Base-by-base conservation (phyloP, 306 rosid species). In the Dryas drummondii region DNA sequence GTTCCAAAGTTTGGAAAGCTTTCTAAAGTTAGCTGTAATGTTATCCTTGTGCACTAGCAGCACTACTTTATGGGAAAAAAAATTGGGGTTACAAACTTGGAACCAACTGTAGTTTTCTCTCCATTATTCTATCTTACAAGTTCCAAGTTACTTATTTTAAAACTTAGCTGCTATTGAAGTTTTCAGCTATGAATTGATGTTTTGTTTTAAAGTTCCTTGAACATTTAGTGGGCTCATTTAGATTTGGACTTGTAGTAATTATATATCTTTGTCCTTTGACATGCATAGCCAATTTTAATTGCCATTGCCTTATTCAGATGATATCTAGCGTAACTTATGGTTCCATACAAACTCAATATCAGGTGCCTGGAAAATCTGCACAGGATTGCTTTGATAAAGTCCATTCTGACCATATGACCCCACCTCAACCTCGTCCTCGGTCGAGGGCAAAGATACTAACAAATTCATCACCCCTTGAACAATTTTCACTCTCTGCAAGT, bases 361-460 rank as follows among this genome's bases (percentile, higher is more conserved):
- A 91, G 98, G 98, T 91, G 51, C 93, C 94, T 3, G 97, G 96
- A 79, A 94, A 94, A 82, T 85, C 94, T 74, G 91, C 89, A 75
- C 96, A 91, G 80, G 98, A 94, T 16, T 94, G 98, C 87, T 94
- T 94, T 73, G 87, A 94, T 78, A 91, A 87, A 77, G 79, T 91
- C 62, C 86, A 94, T 75, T 57, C 77, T 26, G 88, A 88, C 70
- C 79, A 68, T 70, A 52, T 57, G 61, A 91, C 98, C 45, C 98
- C 98, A 14, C 93, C 84, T 72, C 91, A 82, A 71, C 51, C 75
- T 54, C 88, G 45, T 49, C 89, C 86, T 65, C 87, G 85, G 59
- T 90, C 87, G 17, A 88, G 91, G 86, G 84, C 94, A 70, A 86
- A 76, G 82, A 60, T 46, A 9, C 66, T 75, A 82, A 54, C 76